A percentile compares a stretch with the other conserved stretches of the same genome.
Evolutionary conservation across 129 eudicot genomes (phyloP).

Genomic region (Dittrichia graveolens): DNA sequence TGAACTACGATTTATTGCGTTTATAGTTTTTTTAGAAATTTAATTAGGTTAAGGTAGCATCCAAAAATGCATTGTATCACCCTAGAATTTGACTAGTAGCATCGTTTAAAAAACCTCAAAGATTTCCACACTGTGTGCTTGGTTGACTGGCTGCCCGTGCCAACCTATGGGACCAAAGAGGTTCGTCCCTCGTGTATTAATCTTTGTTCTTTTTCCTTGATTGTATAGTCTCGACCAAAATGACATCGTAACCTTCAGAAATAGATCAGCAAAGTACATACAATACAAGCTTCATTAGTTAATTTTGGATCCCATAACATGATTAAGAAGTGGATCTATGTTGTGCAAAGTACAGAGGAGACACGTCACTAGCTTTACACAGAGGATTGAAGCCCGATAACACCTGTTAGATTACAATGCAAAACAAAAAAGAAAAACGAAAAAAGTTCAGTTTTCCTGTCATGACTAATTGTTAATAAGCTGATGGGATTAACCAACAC

Average conservation of each 20-base stretch:
- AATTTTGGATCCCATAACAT: constrained; percentile 21
- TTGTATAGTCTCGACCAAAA: not conserved
- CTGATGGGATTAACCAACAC: not conserved
- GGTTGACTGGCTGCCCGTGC: too few relatives aligned
- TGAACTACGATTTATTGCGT: too few relatives aligned
- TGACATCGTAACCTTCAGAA: not conserved
- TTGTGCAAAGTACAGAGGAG: constrained; percentile 27
- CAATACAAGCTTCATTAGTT: constrained; percentile 18
- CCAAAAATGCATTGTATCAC: too few relatives aligned
- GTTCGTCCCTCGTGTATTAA: not conserved
- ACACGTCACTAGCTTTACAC: constrained; percentile 35
- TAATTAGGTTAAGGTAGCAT: too few relatives aligned
- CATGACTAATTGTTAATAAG: not conserved
- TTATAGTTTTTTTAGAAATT: too few relatives aligned
- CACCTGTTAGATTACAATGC: constrained; percentile 52
- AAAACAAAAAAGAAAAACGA: not conserved
- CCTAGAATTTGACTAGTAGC: too few relatives aligned
- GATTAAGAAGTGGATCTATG: constrained; percentile 28
- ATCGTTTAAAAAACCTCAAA: too few relatives aligned
- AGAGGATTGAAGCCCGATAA: constrained; percentile 74
- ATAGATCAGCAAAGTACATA: constrained; percentile 19
- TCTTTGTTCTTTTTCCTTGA: not conserved
- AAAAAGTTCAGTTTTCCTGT: constrained; percentile 11
- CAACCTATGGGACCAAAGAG: too few relatives aligned
- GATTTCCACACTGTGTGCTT: too few relatives aligned